Conservation (phyloP, 2,329 filamentous ascomycete species). For the Aspergillus quadrilineatus region DNA sequence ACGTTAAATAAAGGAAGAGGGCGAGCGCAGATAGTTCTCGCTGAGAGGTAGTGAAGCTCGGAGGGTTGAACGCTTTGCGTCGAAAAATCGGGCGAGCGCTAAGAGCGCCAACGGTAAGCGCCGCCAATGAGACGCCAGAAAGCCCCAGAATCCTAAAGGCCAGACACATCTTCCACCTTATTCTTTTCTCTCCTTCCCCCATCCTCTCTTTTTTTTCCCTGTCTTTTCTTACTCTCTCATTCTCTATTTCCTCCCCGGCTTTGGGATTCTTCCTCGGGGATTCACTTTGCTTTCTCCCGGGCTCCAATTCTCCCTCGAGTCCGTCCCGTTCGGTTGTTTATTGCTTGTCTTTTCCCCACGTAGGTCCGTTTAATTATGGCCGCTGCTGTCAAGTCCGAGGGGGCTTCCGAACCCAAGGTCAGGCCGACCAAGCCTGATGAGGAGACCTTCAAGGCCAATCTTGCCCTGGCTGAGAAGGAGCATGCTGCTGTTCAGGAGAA, state of each 20-base stretch:
- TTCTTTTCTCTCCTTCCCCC: conserved; percentile 14
- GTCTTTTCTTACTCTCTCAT: conserved; percentile 8
- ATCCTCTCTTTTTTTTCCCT: conserved; percentile 17
- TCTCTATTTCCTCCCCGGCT: conserved; percentile 9
- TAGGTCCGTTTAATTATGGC: conserved; percentile 32
- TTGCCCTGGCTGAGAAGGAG: conserved; percentile 82
- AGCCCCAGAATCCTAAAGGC: conserved; percentile 21
- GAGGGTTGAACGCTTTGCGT: conserved; percentile 17
- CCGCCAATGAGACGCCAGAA: conserved; percentile 19
- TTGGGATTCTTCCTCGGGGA: conserved; percentile 11
- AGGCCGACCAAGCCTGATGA: conserved; percentile 88
- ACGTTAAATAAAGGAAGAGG: conserved; percentile 22
- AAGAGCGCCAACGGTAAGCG: conserved; percentile 28
- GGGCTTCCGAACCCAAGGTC: conserved; percentile 41
- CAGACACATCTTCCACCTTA: conserved; percentile 14
- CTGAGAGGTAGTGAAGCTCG: conserved; percentile 5
- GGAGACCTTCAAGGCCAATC: conserved; percentile 73
- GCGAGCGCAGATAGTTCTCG: conserved; percentile 24
- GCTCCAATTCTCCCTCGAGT: conserved; percentile 8
- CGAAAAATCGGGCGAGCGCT: conserved; percentile 34
- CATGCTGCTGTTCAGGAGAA: conserved; percentile 74
- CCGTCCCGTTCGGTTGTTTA: conserved; percentile 4
- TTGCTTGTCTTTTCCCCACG: conserved; percentile 1
- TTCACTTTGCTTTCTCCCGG: neutral
- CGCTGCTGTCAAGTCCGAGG: conserved; percentile 29